Evolutionary conservation across 305 asterid species (phyloP), one percentile per base, ranked within the genome.

Genomic region (Rubia balearica): DNA sequence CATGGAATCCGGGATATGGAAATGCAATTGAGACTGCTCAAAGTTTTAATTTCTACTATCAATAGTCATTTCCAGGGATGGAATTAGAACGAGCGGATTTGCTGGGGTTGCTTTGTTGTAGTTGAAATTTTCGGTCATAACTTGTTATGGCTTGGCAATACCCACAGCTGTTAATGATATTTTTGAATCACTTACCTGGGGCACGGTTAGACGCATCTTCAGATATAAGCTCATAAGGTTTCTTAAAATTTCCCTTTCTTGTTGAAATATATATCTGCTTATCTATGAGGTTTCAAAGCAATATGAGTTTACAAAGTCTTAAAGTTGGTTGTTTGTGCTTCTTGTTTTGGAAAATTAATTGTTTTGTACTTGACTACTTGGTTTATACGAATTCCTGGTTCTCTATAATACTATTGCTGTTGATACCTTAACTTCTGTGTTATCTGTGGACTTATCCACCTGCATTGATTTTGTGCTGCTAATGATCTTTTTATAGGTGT

Each of bases 401-500:
- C 16, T 40, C 64, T 16, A 1, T 19, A 7, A n/a, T 10, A 36
- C 11, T n/a, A 14, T 36, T 48, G 14, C 17, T 38, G 17, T 63
- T 30, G 33, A 27, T 67, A 49, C 57, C 46, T 16, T 40, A 38
- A 33, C 53, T 73, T 65, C 36, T 41, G 41, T 41, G 10, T 24
- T 55, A 3, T 24, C 21, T 8, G 46, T 6, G 27, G 49, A 41
- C 33, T 55, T 27, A 10, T 49, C 38, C 27, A 51, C n/a, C 48
- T 49, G 24, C 53, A 40, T 41, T 36, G 66, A 19, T 45, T 51
- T 21, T 71, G 21, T 68, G 38, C 53, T 70, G 43, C 13, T 53
- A 27, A 21, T 33, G 64, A 65, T 51, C 75, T 73, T 24, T 53
- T 12, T 81, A 73, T 83, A 93, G 98, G 83, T 78, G 76, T 81